These are phyloP conservation scores for Psilocybe cubensis DNA, from an alignment of 768 basidiomycete species.

Conservation along the genomic window DNA sequence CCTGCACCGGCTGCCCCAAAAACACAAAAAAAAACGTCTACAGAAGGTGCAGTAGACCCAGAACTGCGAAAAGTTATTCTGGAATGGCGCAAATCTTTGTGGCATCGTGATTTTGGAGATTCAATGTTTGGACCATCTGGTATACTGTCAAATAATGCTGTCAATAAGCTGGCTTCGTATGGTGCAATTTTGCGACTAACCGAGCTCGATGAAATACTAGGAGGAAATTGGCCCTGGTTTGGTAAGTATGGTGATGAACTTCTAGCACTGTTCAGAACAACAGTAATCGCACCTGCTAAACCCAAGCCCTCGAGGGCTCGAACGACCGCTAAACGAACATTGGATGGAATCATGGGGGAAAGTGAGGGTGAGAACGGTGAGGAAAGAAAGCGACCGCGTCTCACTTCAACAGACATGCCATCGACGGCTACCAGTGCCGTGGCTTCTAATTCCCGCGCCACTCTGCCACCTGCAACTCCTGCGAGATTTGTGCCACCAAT, in stretches of 20 bases:
- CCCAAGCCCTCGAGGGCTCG: too few species aligned
- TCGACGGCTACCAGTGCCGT: too few species aligned
- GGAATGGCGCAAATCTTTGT: constrained; percentile 16
- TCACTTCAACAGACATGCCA: too few species aligned
- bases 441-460: too few species aligned
- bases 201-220: constrained; percentile 10
- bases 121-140: constrained; percentile 9
- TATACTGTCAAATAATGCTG: constrained; percentile 14
- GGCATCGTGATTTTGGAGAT: constrained; percentile 11
- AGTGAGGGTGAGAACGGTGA: too few species aligned
- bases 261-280: too few species aligned
- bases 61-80: constrained; percentile 6
- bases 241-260: constrained; percentile 19
- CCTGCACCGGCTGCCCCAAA: constrained; percentile 1
- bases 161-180: constrained; percentile 19
- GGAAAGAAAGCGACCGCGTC: too few species aligned
- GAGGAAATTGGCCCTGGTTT: constrained; percentile 24
- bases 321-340: too few species aligned
- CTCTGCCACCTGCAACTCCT: too few species aligned
- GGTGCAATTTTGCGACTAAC: constrained; percentile 14
- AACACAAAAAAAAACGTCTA: constrained; percentile 3
- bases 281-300: too few species aligned
- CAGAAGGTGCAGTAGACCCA: constrained; percentile 10
- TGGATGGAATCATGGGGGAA: too few species aligned
- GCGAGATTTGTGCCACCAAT: too few species aligned